Percentiles rank a stretch among this genome's conserved stretches.
These are phyloP conservation scores for Calycina herbarum DNA, from an alignment of 2,329 filamentous ascomycete species.

Conservation along the genomic window DNA sequence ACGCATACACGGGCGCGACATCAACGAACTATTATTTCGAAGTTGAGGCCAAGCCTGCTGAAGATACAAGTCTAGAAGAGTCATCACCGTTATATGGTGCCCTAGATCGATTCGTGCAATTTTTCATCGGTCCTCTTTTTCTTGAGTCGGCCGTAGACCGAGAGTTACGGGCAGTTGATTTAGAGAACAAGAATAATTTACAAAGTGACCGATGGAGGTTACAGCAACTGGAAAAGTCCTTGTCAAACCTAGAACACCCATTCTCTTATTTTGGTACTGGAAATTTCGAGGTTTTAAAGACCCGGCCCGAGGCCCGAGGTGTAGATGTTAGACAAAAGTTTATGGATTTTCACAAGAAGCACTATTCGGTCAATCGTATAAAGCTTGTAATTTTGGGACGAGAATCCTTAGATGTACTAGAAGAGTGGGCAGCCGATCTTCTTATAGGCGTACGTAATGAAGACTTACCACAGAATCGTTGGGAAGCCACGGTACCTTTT, in stretches of 20 bases:
- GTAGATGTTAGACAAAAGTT: slow-evolving; percentile 71
- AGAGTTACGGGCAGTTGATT: slow-evolving; percentile 71
- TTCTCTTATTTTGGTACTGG: slow-evolving; percentile 75
- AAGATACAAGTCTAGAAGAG: slow-evolving; percentile 57
- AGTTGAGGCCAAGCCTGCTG: slow-evolving; percentile 78
- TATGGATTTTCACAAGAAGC: slow-evolving; percentile 69
- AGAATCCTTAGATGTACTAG: slow-evolving; percentile 65
- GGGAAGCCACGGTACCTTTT: slow-evolving; percentile 63
- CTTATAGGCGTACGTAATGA: slow-evolving; percentile 70
- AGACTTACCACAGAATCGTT: slow-evolving; percentile 62
- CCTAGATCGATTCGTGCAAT: slow-evolving; percentile 72
- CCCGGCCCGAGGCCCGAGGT: slow-evolving; percentile 65
- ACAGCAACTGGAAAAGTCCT: slow-evolving; percentile 68
- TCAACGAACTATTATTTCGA: slow-evolving; percentile 99
- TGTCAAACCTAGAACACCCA: slow-evolving; percentile 68
- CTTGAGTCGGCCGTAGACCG: slow-evolving; percentile 70
- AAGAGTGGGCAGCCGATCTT: slow-evolving; percentile 67
- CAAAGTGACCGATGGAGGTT: slow-evolving; percentile 72
- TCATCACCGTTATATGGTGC: slow-evolving; percentile 68
- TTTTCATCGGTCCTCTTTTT: slow-evolving; percentile 72
- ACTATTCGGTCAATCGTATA: slow-evolving; percentile 76
- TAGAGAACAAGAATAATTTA: slow-evolving; percentile 78
- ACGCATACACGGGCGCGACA: slow-evolving; percentile 89
- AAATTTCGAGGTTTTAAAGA: slow-evolving; percentile 68
- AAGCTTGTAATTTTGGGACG: slow-evolving; percentile 69